phyloP scores from a whole-genome alignment of 495 filamentous ascomycete species.

The Jackrogersella minutella region DNA sequence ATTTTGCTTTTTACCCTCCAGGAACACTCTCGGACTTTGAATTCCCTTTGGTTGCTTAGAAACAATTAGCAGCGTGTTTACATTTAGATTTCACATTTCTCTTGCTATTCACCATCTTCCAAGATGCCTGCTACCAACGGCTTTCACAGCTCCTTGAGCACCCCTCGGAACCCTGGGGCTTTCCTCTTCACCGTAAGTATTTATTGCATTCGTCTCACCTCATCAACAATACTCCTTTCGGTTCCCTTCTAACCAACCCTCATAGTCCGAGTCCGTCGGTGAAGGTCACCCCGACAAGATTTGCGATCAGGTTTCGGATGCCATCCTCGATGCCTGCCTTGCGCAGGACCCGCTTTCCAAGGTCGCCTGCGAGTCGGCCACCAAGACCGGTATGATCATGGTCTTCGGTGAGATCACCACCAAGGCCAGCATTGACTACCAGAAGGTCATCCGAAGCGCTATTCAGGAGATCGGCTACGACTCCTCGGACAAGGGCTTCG shows the following conservation, averaged over 20 bases:
- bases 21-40: conserved; percentile 29
- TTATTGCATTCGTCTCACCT: conserved; percentile 1
- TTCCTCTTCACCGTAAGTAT: conserved; percentile 90
- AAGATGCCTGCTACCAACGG: conserved; percentile 71
- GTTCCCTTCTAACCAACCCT: neutral
- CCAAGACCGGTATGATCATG: conserved; percentile 99
- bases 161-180: conserved; percentile 67
- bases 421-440: conserved; percentile 94
- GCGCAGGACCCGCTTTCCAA: conserved; percentile 94
- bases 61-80: conserved; percentile 13
- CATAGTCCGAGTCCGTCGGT: conserved; percentile 91
- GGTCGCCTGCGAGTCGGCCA: conserved; percentile 98
- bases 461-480: conserved; percentile 99
- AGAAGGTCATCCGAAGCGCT: conserved; percentile 92
- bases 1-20: conserved; percentile 36
- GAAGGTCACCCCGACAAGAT: conserved; percentile 99
- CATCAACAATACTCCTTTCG: neutral
- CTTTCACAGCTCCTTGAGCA: conserved; percentile 49
- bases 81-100: conserved; percentile 14
- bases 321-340: conserved; percentile 97
- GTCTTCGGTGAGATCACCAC: conserved; percentile 99
- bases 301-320: conserved; percentile 97
- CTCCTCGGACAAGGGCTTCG: conserved; percentile 95
- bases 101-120: conserved; percentile 24
- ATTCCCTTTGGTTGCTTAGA: conserved; percentile 29